Conservation (phyloP, 345 rosid species). For the Heritiera littoralis region DNA sequence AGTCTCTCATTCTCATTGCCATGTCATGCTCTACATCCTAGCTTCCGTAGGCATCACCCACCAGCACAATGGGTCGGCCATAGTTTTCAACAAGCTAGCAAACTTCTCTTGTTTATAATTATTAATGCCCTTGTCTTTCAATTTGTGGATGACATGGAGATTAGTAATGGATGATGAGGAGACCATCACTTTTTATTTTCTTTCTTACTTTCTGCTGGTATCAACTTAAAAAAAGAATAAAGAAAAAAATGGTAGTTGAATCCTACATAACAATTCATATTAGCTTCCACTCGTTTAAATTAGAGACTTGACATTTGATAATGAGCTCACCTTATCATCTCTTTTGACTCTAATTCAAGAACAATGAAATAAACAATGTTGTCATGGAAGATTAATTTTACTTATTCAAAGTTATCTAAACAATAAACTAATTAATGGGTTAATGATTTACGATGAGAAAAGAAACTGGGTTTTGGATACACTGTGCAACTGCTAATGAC, state of each 20-base stretch:
- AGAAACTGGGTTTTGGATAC: slow-evolving; percentile 2
- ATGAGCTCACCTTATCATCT: slow-evolving; percentile 15
- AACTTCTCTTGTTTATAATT: slow-evolving; percentile 4
- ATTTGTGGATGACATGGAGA: slow-evolving; percentile 23
- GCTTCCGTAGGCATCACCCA: slow-evolving; percentile 37
- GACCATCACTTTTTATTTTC: background rate
- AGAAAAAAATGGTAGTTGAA: slow-evolving; percentile 20
- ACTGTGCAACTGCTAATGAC: background rate
- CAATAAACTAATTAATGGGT: background rate
- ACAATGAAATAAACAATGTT: background rate
- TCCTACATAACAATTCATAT: slow-evolving; percentile 33
- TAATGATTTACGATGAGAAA: background rate
- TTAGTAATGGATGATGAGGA: too few relatives aligned
- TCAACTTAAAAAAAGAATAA: slow-evolving; percentile 16
- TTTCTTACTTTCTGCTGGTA: slow-evolving; percentile 9
- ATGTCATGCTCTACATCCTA: slow-evolving; percentile 34
- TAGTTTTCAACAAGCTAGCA: slow-evolving; percentile 30
- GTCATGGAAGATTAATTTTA: background rate
- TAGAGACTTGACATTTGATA: background rate
- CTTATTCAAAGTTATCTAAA: slow-evolving; percentile 7
- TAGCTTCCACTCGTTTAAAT: slow-evolving; percentile 12
- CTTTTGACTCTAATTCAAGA: slow-evolving; percentile 12
- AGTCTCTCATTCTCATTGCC: slow-evolving; percentile 22
- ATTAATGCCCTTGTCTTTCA: slow-evolving; percentile 20
- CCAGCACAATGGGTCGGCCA: slow-evolving; percentile 51